Evolutionary conservation across 1,284 basidiomycete genomes (phyloP), one percentile per base, ranked within the genome.

Genomic region (Rhodotorula glutinis): DNA sequence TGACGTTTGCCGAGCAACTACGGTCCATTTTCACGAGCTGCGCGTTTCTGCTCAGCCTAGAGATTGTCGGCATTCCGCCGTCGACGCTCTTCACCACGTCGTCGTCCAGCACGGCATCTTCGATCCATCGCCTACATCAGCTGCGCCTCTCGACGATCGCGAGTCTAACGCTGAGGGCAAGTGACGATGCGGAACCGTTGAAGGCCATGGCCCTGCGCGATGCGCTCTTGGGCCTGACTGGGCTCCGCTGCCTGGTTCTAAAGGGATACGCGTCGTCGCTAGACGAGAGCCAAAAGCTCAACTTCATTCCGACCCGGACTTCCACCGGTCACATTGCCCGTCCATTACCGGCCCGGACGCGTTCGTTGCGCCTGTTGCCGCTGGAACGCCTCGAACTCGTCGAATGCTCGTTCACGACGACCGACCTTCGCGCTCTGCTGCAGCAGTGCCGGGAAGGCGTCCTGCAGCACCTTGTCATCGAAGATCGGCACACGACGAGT

Each of bases 121-220:
- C 65, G 0, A 47, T 71, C 17, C 53, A 65, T 43, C 69, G 62
- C 52, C 63, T 71, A 1, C 69, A 65, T 40, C 69, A 58, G 17
- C 51, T 65, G 21, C 65, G 66, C n/a, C 55, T 67, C 14, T 57
- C 57, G 5, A 60, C 65, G 16, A 41, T 71, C 44, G 54, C 65
- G 11, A 25, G n/a, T 25, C 54, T 71, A 13, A 49, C 53, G 0
- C 63, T 71, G 25, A 43, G 29, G 43, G 55, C 25, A 23, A 23
- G n/a, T 14, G 41, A 30, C 53, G 41, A 46, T n/a, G 27, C 29
- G 4, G 3, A 19, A 3, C 17, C 17, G 10, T 33, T 65, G 27
- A n/a, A 33, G 14, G 27, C 59, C 0, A 29, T 41, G 3, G 30
- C 57, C 4, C 44, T 71, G 16, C 69, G 69, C 14, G 53, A 61